These are phyloP conservation scores for Chrysanthemum seticuspe DNA, from an alignment of 129 eudicot genomes.

Conservation along the genomic window DNA sequence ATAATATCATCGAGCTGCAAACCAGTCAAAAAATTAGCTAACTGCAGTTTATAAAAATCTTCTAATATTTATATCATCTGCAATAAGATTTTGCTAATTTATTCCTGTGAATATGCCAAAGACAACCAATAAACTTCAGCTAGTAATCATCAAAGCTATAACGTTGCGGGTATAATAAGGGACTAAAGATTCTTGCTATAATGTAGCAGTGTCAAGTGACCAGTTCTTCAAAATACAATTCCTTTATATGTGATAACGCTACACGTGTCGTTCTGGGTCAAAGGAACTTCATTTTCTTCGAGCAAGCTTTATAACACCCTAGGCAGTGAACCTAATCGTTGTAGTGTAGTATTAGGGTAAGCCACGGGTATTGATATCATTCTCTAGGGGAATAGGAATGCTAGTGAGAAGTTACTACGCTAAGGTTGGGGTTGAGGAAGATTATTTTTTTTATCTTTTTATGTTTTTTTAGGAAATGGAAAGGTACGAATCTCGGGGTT, in stretches of 20 bases:
- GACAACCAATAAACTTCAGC: slow-evolving; percentile 2
- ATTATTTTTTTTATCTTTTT: too few relatives aligned
- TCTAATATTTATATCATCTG: slow-evolving; percentile 20
- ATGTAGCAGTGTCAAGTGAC: background rate
- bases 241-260: background rate
- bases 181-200: background rate
- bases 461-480: too few relatives aligned
- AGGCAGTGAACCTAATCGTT: too few relatives aligned
- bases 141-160: background rate
- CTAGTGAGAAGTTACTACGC: too few relatives aligned
- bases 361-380: too few relatives aligned
- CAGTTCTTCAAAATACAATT: slow-evolving; percentile 4
- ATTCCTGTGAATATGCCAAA: background rate
- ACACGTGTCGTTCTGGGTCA: too few relatives aligned
- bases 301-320: too few relatives aligned
- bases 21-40: slow-evolving; percentile 44
- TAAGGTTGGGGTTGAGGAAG: too few relatives aligned
- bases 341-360: too few relatives aligned
- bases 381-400: too few relatives aligned
- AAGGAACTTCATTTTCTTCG: too few relatives aligned
- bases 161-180: background rate
- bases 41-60: slow-evolving; percentile 23
- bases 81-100: background rate
- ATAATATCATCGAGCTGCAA: slow-evolving; percentile 76
- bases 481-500: too few relatives aligned